Conservation (phyloP, 768 basidiomycete genomes). For the Chalciporus piperatus region DNA sequence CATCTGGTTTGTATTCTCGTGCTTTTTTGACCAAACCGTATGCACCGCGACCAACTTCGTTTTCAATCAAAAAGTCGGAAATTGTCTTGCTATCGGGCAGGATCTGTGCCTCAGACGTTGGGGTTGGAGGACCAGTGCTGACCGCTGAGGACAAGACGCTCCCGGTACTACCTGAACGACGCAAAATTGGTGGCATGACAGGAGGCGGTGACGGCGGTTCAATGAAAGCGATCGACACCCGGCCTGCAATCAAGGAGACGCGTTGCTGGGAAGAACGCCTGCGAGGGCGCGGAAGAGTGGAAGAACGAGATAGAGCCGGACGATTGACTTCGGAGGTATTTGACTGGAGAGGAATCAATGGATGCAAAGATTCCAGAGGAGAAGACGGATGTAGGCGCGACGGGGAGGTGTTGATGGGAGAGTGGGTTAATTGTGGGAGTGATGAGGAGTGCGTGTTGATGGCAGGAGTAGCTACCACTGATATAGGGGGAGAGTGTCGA, state of each 20-base stretch:
- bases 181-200: constrained; percentile 57
- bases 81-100: constrained; percentile 65
- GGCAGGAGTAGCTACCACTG: constrained; percentile 18
- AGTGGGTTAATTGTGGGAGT: constrained; percentile 30
- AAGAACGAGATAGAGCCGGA: constrained; percentile 42
- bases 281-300: constrained; percentile 62
- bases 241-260: constrained; percentile 79
- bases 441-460: constrained; percentile 26
- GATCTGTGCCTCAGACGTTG: constrained; percentile 33
- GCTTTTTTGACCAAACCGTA: constrained; percentile 94
- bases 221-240: constrained; percentile 72
- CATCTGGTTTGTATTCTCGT: constrained; percentile 71
- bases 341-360: constrained; percentile 20
- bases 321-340: constrained; percentile 20
- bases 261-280: constrained; percentile 81
- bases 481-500: constrained; percentile 13
- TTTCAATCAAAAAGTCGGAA: constrained; percentile 80
- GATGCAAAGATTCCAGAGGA: constrained; percentile 18
- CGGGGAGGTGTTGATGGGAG: constrained; percentile 28
- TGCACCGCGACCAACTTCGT: constrained; percentile 90
- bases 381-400: constrained; percentile 36
- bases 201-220: constrained; percentile 70
- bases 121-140: constrained; percentile 65
- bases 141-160: constrained; percentile 59
- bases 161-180: constrained; percentile 59